Evolutionary conservation across 1,139 yeast genomes (phyloP), one percentile per base, ranked within the genome.

Genomic region (Blastobotrys serpentis): DNA sequence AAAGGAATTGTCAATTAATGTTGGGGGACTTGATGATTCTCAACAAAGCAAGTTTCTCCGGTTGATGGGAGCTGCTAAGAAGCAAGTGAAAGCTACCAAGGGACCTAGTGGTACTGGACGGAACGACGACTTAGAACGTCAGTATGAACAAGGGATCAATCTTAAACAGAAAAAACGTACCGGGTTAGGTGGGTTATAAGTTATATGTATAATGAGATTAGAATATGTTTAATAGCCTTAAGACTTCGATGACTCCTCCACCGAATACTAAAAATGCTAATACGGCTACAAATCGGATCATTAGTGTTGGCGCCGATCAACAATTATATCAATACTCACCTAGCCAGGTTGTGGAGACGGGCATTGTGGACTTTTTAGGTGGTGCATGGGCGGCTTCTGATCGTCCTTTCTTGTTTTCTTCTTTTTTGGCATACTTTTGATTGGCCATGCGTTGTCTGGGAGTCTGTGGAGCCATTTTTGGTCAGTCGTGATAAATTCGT

Each of bases 361-460:
- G 83, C 47, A 72, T 70, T 49, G 68, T 65, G 40, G 62, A 66
- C 18, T 65, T 63, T 30, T 64, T 66, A 51, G 67, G 68, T 44
- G 65, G 67, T n/a, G 58, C 57, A 61, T 76, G 75, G 44, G 79
- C 77, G 63, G 82, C 81, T 21, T 88, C 85, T 67, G 73, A 71
- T 57, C 77, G 76, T 61, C 87, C 87, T 67, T 79, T 71, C 58
- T 66, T 78, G 52, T 77, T 75, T 62, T 82, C 85, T 58, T 84
- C 81, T 60, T 75, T 77, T 67, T 83, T 86, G 60, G 86, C 88
- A 68, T 82, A 90, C 66, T 81, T 86, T 61, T 79, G 78, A 68
- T 89, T 90, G 19, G 96, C 96, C 52, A 78, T 74, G 71, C 90
- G 84, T 72, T 89, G 96, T 62, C 78, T 81, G 50, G 92, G 90